Base-by-base conservation (phyloP, 805 yeast genomes). In the Debaryomyces hansenii region DNA sequence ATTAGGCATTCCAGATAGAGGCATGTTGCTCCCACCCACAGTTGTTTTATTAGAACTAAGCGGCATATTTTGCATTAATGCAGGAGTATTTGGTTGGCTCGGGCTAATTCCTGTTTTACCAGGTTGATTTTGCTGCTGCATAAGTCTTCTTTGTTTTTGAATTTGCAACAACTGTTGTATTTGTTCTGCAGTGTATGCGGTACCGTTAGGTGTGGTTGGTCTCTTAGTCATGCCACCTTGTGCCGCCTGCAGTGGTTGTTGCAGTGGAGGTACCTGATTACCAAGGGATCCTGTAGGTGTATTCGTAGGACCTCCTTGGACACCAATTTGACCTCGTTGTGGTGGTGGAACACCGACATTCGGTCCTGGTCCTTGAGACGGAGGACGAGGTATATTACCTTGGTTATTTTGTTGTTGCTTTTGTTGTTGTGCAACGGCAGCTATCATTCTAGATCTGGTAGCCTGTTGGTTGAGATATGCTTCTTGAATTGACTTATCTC, bases 401-500 rank as follows among this genome's bases (percentile, higher is more conserved):
- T 16, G 35, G 49, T 45, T 45, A 54, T 31, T 32, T 33, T 37
- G 50, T 24, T 44, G 52, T 38, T 55, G 62, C 31, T 59, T 55
- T 41, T 61, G 63, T 37, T 62, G 74, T 50, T 67, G 75, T 10
- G 69, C 67, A 10, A 69, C 72, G 3, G 77, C 73, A 15, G 72
- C 70, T 63, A 66, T 61, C 75, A 72, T 70, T 48, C 73, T 58
- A 10, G 67, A 58, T 40, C 75, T 58, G 2, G 77, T 67, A 5
- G 73, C 70, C 58, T 74, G 71, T 62, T 75, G 74, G 48, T 69
- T 70, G 45, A 80, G 66, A 63, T 80, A 82, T 2, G 84, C 87
- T 53, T 89, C 95, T 52, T 90, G 90, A 15, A 87, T 77, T 0
- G 94, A 85, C 62, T 84, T 85, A 58, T 92, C 98, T 47, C 96